These are phyloP conservation scores for Penicillium sclerotiorum DNA, from an alignment of 2,329 filamentous ascomycete species.

Conservation along the genomic window DNA sequence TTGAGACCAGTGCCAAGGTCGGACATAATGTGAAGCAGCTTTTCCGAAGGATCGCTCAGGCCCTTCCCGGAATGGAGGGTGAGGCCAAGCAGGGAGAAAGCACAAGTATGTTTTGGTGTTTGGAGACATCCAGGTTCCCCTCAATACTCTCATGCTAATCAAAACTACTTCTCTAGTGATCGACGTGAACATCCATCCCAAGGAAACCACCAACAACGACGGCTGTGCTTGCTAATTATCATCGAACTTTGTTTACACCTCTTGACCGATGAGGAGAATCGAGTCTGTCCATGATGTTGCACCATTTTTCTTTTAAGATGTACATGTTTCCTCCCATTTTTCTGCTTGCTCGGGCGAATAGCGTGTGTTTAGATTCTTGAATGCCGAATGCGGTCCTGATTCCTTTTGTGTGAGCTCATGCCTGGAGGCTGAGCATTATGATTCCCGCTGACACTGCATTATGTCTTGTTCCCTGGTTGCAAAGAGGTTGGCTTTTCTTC, in stretches of 20 bases:
- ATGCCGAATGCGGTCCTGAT: conserved; percentile 17
- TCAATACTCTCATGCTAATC: conserved; percentile 27
- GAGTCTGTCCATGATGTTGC: conserved; percentile 41
- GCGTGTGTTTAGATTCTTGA: conserved; percentile 32
- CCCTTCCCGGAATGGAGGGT: conserved; percentile 95
- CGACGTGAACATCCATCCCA: conserved; percentile 82
- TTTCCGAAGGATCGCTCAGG: conserved; percentile 97
- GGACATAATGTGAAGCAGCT: conserved; percentile 97
- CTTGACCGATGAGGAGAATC: conserved; percentile 30
- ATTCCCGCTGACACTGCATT: conserved; percentile 23
- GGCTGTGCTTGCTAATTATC: conserved; percentile 65
- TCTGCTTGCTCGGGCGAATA: conserved; percentile 33
- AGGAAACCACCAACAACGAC: conserved; percentile 68
- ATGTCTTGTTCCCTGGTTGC: conserved; percentile 18
- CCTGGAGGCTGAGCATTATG: conserved; percentile 21
- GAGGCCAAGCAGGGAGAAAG: conserved; percentile 75
- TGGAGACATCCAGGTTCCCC: background rate
- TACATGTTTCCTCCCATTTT: conserved; percentile 38
- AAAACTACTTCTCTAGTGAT: conserved; percentile 71
- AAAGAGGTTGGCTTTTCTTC: conserved; percentile 15
- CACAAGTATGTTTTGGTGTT: conserved; percentile 67
- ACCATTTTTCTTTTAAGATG: conserved; percentile 36
- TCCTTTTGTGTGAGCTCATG: conserved; percentile 18
- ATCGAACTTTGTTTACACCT: conserved; percentile 12
- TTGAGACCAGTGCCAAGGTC: conserved; percentile 97